Conservation (phyloP, 306 rosid species). For the Prunus campanulata region DNA sequence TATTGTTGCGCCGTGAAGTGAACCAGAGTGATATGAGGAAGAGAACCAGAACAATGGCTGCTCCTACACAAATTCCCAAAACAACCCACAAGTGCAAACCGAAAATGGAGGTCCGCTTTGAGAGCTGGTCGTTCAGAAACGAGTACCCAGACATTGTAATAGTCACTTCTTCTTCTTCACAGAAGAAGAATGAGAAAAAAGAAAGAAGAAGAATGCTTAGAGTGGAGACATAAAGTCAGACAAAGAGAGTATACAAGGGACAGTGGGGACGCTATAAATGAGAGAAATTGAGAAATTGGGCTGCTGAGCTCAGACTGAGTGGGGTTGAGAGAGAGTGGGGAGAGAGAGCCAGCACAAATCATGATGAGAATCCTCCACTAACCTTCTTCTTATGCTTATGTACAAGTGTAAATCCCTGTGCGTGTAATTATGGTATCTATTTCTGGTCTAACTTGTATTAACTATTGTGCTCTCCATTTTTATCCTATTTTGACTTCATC, state of each 20-base stretch:
- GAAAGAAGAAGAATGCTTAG: neutral
- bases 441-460: neutral
- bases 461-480: neutral
- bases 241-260: neutral
- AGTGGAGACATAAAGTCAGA: neutral
- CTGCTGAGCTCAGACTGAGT: slow-evolving; percentile 6
- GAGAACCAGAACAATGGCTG: slow-evolving; percentile 58
- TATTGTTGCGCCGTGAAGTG: slow-evolving; percentile 40
- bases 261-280: neutral
- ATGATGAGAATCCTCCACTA: slow-evolving; percentile 31
- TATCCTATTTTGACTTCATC: neutral
- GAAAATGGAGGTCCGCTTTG: slow-evolving; percentile 50
- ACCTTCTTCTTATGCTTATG: neutral
- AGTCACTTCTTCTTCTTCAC: neutral
- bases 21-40: slow-evolving; percentile 58
- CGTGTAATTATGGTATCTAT: neutral
- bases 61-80: slow-evolving; percentile 63
- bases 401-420: neutral
- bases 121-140: slow-evolving; percentile 57
- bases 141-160: slow-evolving; percentile 42
- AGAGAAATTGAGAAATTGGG: slow-evolving; percentile 4
- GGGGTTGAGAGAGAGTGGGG: slow-evolving; percentile 13
- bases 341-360: neutral
- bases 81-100: slow-evolving; percentile 61
- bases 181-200: no score